Evolutionary conservation across 805 yeast genomes (phyloP).

Genomic region (Blastobotrys terrestris): DNA sequence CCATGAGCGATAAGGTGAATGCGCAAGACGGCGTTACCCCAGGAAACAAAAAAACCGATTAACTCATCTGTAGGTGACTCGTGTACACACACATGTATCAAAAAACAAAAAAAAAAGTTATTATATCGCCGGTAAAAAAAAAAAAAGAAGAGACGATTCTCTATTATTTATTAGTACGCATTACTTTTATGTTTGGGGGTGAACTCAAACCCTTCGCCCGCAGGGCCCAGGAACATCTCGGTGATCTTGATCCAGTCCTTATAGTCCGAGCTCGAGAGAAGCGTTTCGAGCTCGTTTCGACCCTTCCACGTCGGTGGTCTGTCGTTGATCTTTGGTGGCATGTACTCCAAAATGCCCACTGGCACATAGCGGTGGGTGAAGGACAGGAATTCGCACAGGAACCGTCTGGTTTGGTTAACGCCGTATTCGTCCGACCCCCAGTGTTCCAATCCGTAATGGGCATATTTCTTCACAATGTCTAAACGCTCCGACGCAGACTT

Average conservation of each 20-base stretch:
- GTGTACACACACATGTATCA: neutral
- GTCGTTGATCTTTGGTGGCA: slow-evolving; percentile 86
- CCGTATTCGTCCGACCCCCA: slow-evolving; percentile 99
- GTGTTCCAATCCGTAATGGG: slow-evolving; percentile 81
- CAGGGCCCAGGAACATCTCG: slow-evolving; percentile 91
- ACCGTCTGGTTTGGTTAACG: slow-evolving; percentile 78
- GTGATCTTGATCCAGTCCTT: slow-evolving; percentile 94
- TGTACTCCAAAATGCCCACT: slow-evolving; percentile 79
- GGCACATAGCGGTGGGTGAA: slow-evolving; percentile 95
- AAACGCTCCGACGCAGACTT: slow-evolving; percentile 87
- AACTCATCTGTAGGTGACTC: slow-evolving; percentile 1
- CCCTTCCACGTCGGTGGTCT: slow-evolving; percentile 94
- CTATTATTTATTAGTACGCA: slow-evolving; percentile 50
- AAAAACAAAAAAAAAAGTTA: too few relatives aligned
- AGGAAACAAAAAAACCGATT: slow-evolving; percentile 28
- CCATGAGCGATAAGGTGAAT: slow-evolving; percentile 34
- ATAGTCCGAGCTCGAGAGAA: slow-evolving; percentile 77
- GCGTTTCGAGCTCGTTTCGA: slow-evolving; percentile 85
- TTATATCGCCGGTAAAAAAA: too few relatives aligned
- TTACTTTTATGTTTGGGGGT: slow-evolving; percentile 95
- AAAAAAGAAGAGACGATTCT: too few relatives aligned
- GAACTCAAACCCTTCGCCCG: slow-evolving; percentile 66
- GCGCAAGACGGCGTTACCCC: slow-evolving; percentile 21
- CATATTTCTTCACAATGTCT: slow-evolving; percentile 61
- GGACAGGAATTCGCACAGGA: slow-evolving; percentile 87